Base-by-base conservation (phyloP, 805 yeast species). In the Ogataea naganishii region DNA sequence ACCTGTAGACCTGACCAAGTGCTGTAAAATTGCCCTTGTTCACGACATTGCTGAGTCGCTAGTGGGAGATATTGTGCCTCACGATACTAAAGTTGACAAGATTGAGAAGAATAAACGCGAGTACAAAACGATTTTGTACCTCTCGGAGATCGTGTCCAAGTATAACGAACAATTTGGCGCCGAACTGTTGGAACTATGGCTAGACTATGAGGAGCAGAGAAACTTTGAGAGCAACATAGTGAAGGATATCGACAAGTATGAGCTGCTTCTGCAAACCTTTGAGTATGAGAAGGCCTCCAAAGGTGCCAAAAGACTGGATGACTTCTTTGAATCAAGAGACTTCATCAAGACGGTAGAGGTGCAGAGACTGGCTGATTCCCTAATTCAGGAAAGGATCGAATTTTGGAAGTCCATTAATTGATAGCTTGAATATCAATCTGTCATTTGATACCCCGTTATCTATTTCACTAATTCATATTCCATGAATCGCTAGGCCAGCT, bases 1-100 rank as follows among this genome's bases (percentile, higher is more conserved):
- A 56, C 55, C 61, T 2, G 62, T 81, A 19, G 75, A 82, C 53
- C 62, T 70, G 16, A 66, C 70, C 36, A 72, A 72, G 43, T 85
- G 96, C 61, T 80, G 77, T 29, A 80, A 81, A 56, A 86, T 89
- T 31, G 86, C 96, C 1, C 62, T 86, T 23, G 76, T 86, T 19
- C 98, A 89, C 61, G 98, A 89, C 54, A 81, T 89, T 45, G 96
- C 97, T 8, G 98, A 89, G 62, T 56, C 88, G 4, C 60, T 89
- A 18, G 97, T 89, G 10, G 98, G 98, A 19, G 98, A 89, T 53
- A 83, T 89, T 29, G 86, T 95, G 2, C 92, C 98, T 44, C 56
- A 72, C 53, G 82, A 86, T 58, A 48, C 69, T 35, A 36, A 43
- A 0, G 72, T 88, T 18, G 62, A 74, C 27, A 85, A 86, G 51